These are phyloP conservation scores for Erysimum cheiranthoides DNA, from an alignment of 345 rosid genomes.

Conservation along the genomic window DNA sequence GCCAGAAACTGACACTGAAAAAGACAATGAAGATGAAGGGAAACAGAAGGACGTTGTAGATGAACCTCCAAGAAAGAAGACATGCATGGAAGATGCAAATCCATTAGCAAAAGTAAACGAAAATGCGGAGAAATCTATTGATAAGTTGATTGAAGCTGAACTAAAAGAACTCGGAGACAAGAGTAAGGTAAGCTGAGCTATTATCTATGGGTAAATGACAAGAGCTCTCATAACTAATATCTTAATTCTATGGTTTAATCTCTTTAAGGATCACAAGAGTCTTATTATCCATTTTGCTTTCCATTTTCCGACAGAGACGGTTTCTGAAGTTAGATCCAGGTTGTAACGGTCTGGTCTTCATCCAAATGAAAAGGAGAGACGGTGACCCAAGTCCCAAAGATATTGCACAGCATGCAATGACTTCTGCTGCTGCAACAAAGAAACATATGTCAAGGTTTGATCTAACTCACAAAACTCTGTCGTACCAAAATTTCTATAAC, in stretches of 20 bases:
- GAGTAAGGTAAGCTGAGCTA: constrained; percentile 63
- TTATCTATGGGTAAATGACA: constrained; percentile 4
- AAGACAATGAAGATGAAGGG: constrained; percentile 44
- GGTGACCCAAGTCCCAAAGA: constrained; percentile 88
- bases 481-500: constrained; percentile 1
- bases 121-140: constrained; percentile 73
- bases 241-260: neutral
- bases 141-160: constrained; percentile 92
- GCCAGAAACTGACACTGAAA: constrained; percentile 45
- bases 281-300: neutral
- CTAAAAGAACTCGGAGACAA: constrained; percentile 90
- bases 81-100: constrained; percentile 60
- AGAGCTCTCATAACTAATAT: neutral
- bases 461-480: constrained; percentile 26
- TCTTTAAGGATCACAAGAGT: constrained; percentile 18
- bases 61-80: constrained; percentile 77
- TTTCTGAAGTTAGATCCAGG: constrained; percentile 88
- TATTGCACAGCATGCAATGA: constrained; percentile 86
- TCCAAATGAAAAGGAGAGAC: constrained; percentile 91
- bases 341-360: constrained; percentile 83
- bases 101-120: constrained; percentile 45
- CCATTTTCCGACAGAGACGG: constrained; percentile 59
- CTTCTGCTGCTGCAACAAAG: constrained; percentile 76
- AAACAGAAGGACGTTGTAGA: constrained; percentile 45
- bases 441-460: constrained; percentile 93